A percentile compares a stretch with the other conserved stretches of the same genome.
These are phyloP conservation scores for Leucocoprinus leucothites DNA, from an alignment of 768 basidiomycete species.

Conservation along the genomic window DNA sequence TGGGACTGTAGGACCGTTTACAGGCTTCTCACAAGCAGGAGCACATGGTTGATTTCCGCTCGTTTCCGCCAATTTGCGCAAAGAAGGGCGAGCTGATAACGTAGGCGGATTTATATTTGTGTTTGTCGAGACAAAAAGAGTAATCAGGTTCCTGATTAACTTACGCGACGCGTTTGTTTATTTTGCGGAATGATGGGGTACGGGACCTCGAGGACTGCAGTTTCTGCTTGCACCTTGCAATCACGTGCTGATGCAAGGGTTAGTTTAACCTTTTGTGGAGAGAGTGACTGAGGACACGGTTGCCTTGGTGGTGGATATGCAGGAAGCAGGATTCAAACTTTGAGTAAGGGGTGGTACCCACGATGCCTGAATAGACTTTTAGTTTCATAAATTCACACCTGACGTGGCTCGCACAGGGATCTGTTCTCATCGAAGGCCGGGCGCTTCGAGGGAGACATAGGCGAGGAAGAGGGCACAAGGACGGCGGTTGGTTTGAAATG, in stretches of 20 bases:
- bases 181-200: slow-evolving; percentile 23
- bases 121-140: slow-evolving; percentile 8
- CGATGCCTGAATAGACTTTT: slow-evolving; percentile 6
- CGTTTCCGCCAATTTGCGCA: slow-evolving; percentile 20
- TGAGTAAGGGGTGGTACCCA: slow-evolving; percentile 4
- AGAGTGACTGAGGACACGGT: background rate
- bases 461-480: background rate
- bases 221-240: background rate
- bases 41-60: slow-evolving; percentile 22
- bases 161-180: slow-evolving; percentile 53
- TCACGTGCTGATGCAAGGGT: background rate
- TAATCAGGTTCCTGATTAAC: slow-evolving; percentile 22
- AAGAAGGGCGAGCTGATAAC: slow-evolving; percentile 26
- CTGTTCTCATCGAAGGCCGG: background rate
- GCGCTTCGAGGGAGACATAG: background rate
- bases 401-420: background rate
- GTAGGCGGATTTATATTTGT: slow-evolving; percentile 14
- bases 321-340: background rate
- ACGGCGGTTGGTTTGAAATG: background rate
- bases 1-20: slow-evolving; percentile 5
- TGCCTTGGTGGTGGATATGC: background rate
- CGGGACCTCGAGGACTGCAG: slow-evolving; percentile 9
- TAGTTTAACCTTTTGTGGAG: background rate
- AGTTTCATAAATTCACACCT: background rate
- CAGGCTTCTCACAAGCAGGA: slow-evolving; percentile 20